These are phyloP conservation scores for Neurospora africana DNA, from an alignment of 495 filamentous ascomycete species.

Conservation along the genomic window DNA sequence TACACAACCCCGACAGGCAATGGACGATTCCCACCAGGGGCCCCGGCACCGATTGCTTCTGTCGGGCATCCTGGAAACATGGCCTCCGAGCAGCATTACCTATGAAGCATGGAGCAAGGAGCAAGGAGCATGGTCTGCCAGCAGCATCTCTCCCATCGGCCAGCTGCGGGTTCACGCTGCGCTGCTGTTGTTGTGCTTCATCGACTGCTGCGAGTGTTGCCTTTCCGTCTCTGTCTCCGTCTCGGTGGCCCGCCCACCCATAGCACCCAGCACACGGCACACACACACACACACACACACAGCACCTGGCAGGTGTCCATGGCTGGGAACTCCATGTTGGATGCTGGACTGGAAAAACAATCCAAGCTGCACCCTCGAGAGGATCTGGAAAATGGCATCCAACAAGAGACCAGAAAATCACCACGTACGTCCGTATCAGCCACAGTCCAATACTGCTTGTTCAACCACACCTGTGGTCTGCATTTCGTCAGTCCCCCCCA, in stretches of 20 bases:
- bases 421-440: conserved; percentile 22
- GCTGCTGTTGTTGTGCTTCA: neutral
- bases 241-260: neutral
- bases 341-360: neutral
- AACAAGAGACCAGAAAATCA: conserved; percentile 9
- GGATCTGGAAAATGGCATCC: conserved; percentile 4
- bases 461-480: conserved; percentile 15
- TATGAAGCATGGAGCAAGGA: neutral
- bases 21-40: neutral
- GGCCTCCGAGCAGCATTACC: neutral
- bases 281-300: neutral
- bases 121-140: neutral
- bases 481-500: neutral
- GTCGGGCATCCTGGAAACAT: neutral
- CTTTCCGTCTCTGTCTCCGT: neutral
- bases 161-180: neutral
- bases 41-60: neutral
- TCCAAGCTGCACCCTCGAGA: conserved; percentile 3
- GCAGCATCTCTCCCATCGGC: neutral
- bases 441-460: conserved; percentile 21
- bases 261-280: neutral
- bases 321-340: neutral
- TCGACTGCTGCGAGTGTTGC: neutral
- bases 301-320: neutral
- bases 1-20: neutral